These are phyloP conservation scores for Penicillium nucicola DNA, from an alignment of 495 filamentous ascomycete genomes.

Conservation along the genomic window DNA sequence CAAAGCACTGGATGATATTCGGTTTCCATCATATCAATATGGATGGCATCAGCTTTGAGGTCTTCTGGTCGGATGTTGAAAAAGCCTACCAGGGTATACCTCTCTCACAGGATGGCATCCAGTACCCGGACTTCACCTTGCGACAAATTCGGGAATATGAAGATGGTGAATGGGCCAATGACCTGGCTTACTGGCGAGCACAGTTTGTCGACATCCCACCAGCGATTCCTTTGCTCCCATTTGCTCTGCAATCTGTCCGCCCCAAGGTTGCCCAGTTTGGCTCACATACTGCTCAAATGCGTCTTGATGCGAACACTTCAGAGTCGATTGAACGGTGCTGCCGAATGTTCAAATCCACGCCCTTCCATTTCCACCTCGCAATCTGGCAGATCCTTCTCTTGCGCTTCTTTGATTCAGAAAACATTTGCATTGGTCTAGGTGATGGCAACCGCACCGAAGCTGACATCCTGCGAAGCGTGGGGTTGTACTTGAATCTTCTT, in stretches of 20 bases:
- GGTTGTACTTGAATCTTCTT: conserved; percentile 48
- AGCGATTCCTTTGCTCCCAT: conserved; percentile 35
- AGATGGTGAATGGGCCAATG: conserved; percentile 11
- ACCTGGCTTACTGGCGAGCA: conserved; percentile 34
- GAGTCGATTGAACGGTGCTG: conserved; percentile 15
- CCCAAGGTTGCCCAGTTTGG: conserved; percentile 9
- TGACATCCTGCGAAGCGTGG: conserved; percentile 31
- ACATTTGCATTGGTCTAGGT: conserved; percentile 43
- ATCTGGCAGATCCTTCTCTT: conserved; percentile 30
- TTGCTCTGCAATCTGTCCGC: conserved; percentile 13
- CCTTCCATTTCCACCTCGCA: conserved; percentile 46
- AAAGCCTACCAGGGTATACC: conserved; percentile 29
- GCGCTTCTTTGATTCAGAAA: conserved; percentile 17
- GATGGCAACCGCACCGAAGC: conserved; percentile 36
- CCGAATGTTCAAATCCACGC: conserved; percentile 20
- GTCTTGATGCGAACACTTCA: conserved; percentile 11
- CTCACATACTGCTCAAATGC: conserved; percentile 5
- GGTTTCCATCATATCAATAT: conserved; percentile 48
- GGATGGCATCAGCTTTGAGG: conserved; percentile 43
- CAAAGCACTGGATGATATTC: conserved; percentile 28
- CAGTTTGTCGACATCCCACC: conserved; percentile 22
- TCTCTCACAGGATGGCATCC: conserved; percentile 7
- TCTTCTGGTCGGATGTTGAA: conserved; percentile 39
- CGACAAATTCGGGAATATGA: conserved; percentile 19
- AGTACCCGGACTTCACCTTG: conserved; percentile 26